Base-by-base conservation (phyloP, 208 protist genomes). In the Naegleria gruberi region DNA sequence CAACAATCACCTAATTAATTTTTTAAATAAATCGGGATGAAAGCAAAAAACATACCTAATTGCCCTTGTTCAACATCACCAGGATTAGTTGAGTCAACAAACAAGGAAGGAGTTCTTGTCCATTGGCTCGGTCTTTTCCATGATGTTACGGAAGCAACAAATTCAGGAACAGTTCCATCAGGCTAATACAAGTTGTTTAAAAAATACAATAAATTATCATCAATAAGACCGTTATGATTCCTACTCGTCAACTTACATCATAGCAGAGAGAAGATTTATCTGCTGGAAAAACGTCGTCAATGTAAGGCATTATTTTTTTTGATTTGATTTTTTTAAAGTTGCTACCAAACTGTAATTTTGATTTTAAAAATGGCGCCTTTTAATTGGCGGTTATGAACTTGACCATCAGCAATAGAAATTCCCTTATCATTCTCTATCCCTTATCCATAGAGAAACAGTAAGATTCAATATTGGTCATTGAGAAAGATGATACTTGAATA, bases 51-150 rank as follows among this genome's bases (percentile, higher is more conserved):
- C n/a, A n/a, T n/a, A n/a, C 77, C 77, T 19, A 87, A 40, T 47
- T 46, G 12, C 34, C 43, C 83, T 41, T 87, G 83, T 26, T 40
- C 43, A 12, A 87, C 44, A 87, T 87, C 83, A 4, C 83, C 43
- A 4, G 83, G 83, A 23, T 37, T 15, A 17, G 23, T 17, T 34
- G n/a, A 30, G 15, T 55, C 83, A 0, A 55, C 44, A 37, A 87
- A 87, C 4, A 87, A 19, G 2, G 8, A 23, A 87, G 43, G 30
- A n/a, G 6, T 55, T 37, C 6, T 42, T 3, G 6, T 26, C 44
- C 41, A 55, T 40, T 87, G 83, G n/a, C 43, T 87, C 34, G 83
- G 83, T 37, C 83, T 7, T 40, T 55, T 87, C 83, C 83, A 87
- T 12, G 41, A 41, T 0, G 15, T 15, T 41, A 46, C 23, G 19